Conservation (phyloP, 2,329 filamentous ascomycete genomes). For the Sphaerulina vaccinii region DNA sequence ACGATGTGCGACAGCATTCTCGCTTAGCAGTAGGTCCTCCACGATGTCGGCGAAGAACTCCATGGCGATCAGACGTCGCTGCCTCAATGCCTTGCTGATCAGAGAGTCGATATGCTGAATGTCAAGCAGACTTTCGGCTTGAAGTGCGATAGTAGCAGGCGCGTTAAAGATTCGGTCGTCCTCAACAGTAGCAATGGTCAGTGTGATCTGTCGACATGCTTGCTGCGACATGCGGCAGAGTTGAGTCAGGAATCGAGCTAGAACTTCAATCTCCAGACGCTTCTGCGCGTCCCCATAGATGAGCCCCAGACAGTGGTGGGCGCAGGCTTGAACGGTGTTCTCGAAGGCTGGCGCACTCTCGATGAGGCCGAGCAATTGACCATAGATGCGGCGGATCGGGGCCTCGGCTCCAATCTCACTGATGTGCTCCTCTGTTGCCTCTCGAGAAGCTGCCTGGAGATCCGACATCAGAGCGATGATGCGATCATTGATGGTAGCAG, state of each 20-base stretch:
- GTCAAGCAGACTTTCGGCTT: constrained; percentile 61
- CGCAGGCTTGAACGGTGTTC: constrained; percentile 10
- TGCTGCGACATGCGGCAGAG: constrained; percentile 61
- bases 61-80: constrained; percentile 69
- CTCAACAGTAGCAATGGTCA: constrained; percentile 52
- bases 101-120: constrained; percentile 60
- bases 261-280: constrained; percentile 61
- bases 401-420: constrained; percentile 56
- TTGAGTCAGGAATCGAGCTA: constrained; percentile 60
- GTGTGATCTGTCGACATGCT: constrained; percentile 55
- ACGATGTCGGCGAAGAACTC: constrained; percentile 78
- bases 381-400: constrained; percentile 57
- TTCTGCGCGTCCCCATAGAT: constrained; percentile 57
- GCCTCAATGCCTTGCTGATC: constrained; percentile 69
- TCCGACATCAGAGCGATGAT: constrained; percentile 57
- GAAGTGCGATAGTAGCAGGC: constrained; percentile 59
- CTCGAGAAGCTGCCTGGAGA: constrained; percentile 56
- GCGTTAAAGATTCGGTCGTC: constrained; percentile 64
- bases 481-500: constrained; percentile 53
- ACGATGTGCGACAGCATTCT: constrained; percentile 73
- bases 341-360: constrained; percentile 57
- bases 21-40: constrained; percentile 74
- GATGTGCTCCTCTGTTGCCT: constrained; percentile 58
- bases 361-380: constrained; percentile 56
- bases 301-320: constrained; percentile 32